Conservation (phyloP, 768 basidiomycete species). For the Termitomyces sp. region DNA sequence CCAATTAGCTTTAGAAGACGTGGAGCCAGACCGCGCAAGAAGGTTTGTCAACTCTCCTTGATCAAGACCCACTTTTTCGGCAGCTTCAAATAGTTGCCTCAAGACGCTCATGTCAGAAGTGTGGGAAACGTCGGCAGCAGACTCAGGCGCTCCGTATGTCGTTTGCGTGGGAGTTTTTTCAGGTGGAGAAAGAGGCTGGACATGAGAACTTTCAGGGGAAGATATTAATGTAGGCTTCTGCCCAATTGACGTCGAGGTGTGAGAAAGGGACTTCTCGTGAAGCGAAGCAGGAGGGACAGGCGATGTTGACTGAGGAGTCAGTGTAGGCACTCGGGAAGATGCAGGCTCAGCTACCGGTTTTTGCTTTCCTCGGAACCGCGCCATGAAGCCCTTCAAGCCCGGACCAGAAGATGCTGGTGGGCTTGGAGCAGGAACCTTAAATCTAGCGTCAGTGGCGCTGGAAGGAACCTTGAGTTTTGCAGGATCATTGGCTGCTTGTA, state of each 20-base stretch:
- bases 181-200: not conserved
- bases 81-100: conserved; percentile 72
- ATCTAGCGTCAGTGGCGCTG: conserved; percentile 48
- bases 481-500: conserved; percentile 35
- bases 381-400: conserved; percentile 76
- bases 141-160: conserved; percentile 1
- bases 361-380: conserved; percentile 59
- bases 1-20: conserved; percentile 50
- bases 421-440: conserved; percentile 49
- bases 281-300: conserved; percentile 25
- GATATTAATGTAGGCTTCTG: conserved; percentile 24
- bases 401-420: conserved; percentile 72
- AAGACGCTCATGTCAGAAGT: conserved; percentile 31
- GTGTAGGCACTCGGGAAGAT: conserved; percentile 20
- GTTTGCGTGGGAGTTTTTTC: conserved; percentile 8
- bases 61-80: conserved; percentile 69
- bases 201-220: conserved; percentile 10
- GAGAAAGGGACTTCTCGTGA: conserved; percentile 22
- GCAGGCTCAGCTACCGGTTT: conserved; percentile 30
- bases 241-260: conserved; percentile 11
- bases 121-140: conserved; percentile 18
- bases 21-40: conserved; percentile 64
- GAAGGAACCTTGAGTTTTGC: conserved; percentile 29
- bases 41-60: conserved; percentile 65
- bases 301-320: conserved; percentile 23